A percentile compares a stretch with the other conserved stretches of the same genome.
These are phyloP conservation scores for Boehmeria nivea DNA, from an alignment of 306 rosid species.

Conservation along the genomic window DNA sequence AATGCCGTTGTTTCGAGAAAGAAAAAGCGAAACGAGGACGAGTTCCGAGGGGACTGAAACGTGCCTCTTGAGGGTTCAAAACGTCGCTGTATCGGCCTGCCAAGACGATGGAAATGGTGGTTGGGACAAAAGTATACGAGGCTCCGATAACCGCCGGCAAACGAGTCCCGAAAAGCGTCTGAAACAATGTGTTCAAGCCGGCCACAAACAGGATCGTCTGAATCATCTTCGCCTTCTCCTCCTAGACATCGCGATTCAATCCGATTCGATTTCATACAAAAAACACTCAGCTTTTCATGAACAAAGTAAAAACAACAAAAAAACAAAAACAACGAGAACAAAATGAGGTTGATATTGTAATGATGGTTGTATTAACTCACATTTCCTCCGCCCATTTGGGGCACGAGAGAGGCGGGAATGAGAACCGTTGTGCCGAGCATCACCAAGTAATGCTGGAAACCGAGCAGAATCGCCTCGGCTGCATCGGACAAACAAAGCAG, in stretches of 20 bases:
- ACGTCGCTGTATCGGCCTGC: slow-evolving; percentile 84
- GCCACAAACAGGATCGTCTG: slow-evolving; percentile 85
- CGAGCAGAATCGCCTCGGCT: slow-evolving; percentile 97
- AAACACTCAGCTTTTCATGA: no score
- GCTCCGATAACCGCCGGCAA: slow-evolving; percentile 91
- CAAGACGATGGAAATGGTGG: slow-evolving; percentile 84
- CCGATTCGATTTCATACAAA: no score
- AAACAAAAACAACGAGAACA: slow-evolving; percentile 7
- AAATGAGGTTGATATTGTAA: no score
- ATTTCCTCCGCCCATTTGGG: slow-evolving; percentile 98
- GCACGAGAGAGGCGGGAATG: slow-evolving; percentile 81
- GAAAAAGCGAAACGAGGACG: no score
- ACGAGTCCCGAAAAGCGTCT: slow-evolving; percentile 82
- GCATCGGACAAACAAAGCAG: slow-evolving; percentile 19
- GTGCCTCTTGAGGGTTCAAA: slow-evolving; percentile 76
- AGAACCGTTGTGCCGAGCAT: slow-evolving; percentile 96
- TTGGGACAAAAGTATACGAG: slow-evolving; percentile 85
- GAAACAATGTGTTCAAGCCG: slow-evolving; percentile 76
- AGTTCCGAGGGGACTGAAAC: slow-evolving; percentile 4
- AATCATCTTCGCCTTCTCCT: slow-evolving; percentile 87
- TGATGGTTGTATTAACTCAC: slow-evolving; percentile 42
- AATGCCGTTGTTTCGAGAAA: no score
- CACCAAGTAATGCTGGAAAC: slow-evolving; percentile 96
- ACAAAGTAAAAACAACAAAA: no score
- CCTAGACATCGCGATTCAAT: slow-evolving; percentile 36